Percentiles rank a stretch among this genome's conserved stretches.
phyloP scores from a whole-genome alignment of 169 alveolate species.

The Cryptosporidium sp. region DNA sequence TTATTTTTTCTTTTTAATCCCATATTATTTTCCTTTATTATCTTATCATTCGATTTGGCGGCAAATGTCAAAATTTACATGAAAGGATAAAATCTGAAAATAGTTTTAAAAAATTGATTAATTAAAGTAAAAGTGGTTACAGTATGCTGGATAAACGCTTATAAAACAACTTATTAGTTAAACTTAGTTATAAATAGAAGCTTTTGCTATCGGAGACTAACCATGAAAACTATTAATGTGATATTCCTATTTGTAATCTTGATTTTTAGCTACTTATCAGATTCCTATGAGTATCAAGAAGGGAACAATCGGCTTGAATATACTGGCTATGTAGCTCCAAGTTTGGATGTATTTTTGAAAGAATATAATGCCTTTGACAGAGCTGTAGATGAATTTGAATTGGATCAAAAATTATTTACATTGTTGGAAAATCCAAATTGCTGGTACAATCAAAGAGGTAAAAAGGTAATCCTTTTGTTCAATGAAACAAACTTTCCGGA shows the following conservation, averaged over 20 bases:
- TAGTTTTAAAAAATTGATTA: not conserved
- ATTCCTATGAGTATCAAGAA: not conserved
- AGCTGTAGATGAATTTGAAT: not conserved
- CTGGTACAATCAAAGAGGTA: slow-evolving; percentile 65
- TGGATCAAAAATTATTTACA: slow-evolving; percentile 23
- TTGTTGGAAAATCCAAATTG: slow-evolving; percentile 50
- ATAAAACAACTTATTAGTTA: not conserved
- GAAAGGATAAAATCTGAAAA: slow-evolving; percentile 11
- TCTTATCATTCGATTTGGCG: not conserved
- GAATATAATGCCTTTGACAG: not conserved
- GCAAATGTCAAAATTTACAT: slow-evolving; percentile 10
- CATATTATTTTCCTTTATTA: not conserved
- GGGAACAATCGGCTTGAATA: not conserved
- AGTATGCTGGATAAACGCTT: not conserved
- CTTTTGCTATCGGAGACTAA: not conserved
- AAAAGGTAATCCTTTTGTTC: slow-evolving; percentile 23
- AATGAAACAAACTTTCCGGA: slow-evolving; percentile 60
- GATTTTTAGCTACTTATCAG: not conserved
- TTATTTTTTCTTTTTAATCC: not conserved
- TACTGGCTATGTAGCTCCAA: slow-evolving; percentile 14
- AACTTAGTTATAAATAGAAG: not conserved
- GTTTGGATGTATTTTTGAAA: not conserved
- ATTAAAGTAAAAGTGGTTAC: not conserved
- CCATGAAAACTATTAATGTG: not conserved
- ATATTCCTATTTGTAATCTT: not conserved